Conservation (phyloP, 164 flowering plant species). For the Chloranthus sessilifolius region DNA sequence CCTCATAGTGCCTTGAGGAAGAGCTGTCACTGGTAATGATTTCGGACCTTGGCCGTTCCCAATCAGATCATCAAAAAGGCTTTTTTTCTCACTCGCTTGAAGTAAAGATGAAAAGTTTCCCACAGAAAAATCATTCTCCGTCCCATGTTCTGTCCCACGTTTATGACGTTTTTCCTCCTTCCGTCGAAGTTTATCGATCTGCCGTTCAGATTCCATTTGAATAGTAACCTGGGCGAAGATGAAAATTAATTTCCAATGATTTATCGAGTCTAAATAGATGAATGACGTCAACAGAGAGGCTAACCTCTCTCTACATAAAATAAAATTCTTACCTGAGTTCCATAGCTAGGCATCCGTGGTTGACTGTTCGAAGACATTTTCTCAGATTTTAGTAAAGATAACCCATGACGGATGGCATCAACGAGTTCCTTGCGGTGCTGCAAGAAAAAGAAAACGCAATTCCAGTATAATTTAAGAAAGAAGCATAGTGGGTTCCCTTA, state of each 20-base stretch:
- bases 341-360: constrained; percentile 91
- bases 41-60: constrained; percentile 59
- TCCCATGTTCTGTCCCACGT: constrained; percentile 65
- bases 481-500: too few species aligned
- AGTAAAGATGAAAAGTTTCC: constrained; percentile 74
- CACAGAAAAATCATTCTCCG: constrained; percentile 51
- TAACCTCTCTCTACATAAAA: neutral
- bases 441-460: constrained; percentile 13
- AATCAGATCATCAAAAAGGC: constrained; percentile 63
- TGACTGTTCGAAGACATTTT: constrained; percentile 50
- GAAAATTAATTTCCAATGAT: neutral
- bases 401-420: constrained; percentile 74
- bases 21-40: constrained; percentile 52
- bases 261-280: neutral
- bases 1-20: constrained; percentile 91
- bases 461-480: neutral
- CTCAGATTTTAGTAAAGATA: constrained; percentile 60
- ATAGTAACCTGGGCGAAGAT: constrained; percentile 67
- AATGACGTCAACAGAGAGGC: neutral
- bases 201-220: constrained; percentile 78
- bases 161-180: constrained; percentile 84
- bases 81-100: constrained; percentile 80
- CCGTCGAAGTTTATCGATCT: constrained; percentile 89
- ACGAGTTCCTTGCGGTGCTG: constrained; percentile 87
- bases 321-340: constrained; percentile 62